Percentiles rank a stretch among this genome's conserved stretches.
phyloP scores from a whole-genome alignment of 257 asterid genomes.

The Cordia subcordata region DNA sequence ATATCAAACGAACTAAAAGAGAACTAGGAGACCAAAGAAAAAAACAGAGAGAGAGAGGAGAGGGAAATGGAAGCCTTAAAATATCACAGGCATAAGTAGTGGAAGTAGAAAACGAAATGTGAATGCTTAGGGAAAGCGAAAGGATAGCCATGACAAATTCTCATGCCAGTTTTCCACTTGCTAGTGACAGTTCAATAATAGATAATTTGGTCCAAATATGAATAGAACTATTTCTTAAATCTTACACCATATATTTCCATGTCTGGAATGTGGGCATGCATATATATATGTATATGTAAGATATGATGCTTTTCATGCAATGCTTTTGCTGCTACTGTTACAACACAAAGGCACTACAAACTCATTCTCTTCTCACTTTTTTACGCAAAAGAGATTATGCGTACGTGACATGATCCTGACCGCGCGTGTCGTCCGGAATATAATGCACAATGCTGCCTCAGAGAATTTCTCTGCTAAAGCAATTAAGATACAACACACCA shows the following conservation, averaged over 20 bases:
- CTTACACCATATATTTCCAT: no score
- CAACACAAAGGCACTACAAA: background rate
- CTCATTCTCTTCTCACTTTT: conserved; percentile 1
- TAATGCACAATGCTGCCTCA: conserved; percentile 29
- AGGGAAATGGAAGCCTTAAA: background rate
- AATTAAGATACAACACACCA: conserved; percentile 5
- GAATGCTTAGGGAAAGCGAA: conserved; percentile 14
- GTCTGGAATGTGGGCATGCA: no score
- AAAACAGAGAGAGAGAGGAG: background rate
- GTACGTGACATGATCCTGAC: conserved; percentile 55
- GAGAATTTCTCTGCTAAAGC: conserved; percentile 18
- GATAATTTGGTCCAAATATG: conserved; percentile 15
- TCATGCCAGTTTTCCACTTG: conserved; percentile 9
- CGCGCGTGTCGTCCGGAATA: conserved; percentile 92
- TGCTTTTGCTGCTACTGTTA: background rate
- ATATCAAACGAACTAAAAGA: no score
- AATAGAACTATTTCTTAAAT: conserved; percentile 5
- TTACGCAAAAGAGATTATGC: conserved; percentile 8
- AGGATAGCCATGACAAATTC: background rate
- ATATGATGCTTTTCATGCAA: background rate
- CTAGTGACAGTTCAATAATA: conserved; percentile 30
- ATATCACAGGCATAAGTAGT: background rate
- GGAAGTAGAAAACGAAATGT: conserved; percentile 11
- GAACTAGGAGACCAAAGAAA: background rate
- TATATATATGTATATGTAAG: no score